phyloP scores from a whole-genome alignment of 1,284 basidiomycete genomes.

The Coniferiporia weirii region DNA sequence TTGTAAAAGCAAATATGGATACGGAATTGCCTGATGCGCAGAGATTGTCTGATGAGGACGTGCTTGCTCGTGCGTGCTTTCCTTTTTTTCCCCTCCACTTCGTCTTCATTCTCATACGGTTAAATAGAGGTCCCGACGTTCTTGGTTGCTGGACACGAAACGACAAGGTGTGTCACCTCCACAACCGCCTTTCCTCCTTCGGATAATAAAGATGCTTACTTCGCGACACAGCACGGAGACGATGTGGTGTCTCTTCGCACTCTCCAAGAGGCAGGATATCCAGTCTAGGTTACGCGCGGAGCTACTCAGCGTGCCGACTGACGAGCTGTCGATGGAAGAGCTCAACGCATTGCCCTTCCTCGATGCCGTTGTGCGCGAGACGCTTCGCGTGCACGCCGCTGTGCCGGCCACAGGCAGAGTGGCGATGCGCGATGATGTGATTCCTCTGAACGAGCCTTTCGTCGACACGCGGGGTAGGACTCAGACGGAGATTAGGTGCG shows the following conservation, averaged over 20 bases:
- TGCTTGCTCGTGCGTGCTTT: conserved; percentile 45
- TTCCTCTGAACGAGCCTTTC: conserved; percentile 24
- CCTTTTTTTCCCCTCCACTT: background rate
- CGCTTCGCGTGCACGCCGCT: conserved; percentile 23
- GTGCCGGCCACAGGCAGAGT: conserved; percentile 22
- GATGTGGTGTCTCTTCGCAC: conserved; percentile 43
- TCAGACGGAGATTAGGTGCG: conserved; percentile 21
- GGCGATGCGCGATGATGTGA: conserved; percentile 23
- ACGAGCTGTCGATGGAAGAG: conserved; percentile 28
- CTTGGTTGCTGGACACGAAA: conserved; percentile 32
- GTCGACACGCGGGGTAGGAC: conserved; percentile 21
- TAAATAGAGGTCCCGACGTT: conserved; percentile 41
- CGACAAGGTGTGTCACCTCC: conserved; percentile 27
- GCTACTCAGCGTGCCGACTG: conserved; percentile 23
- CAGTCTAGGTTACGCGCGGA: conserved; percentile 44
- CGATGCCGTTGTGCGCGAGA: conserved; percentile 30
- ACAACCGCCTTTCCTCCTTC: background rate
- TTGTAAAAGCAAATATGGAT: conserved; percentile 46
- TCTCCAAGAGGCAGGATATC: conserved; percentile 34
- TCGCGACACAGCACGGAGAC: conserved; percentile 29
- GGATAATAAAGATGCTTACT: background rate
- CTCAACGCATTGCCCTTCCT: conserved; percentile 31
- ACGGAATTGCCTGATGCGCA: conserved; percentile 38
- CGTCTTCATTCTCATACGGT: background rate
- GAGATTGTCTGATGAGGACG: conserved; percentile 48